These are phyloP conservation scores for Orbilia ellipsospora DNA, from an alignment of 2,329 filamentous ascomycete genomes.

Conservation along the genomic window DNA sequence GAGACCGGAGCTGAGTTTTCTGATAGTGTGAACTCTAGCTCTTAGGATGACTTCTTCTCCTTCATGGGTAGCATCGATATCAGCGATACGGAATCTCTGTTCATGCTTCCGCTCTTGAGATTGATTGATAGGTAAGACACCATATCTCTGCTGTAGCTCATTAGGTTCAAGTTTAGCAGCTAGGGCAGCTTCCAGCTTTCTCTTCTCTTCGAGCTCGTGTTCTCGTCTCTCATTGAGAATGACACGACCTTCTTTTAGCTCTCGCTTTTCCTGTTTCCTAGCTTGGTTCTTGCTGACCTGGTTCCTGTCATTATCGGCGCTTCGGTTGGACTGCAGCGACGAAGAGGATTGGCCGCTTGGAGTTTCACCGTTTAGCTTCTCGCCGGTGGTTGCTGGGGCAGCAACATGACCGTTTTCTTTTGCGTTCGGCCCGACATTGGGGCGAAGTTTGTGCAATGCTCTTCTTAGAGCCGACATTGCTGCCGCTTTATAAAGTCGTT, in stretches of 20 bases:
- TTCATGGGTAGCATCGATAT: slow-evolving; percentile 67
- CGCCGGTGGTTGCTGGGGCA: slow-evolving; percentile 7
- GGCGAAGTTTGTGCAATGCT: slow-evolving; percentile 50
- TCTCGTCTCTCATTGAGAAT: slow-evolving; percentile 63
- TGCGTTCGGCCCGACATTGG: neutral
- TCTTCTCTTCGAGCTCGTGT: slow-evolving; percentile 64
- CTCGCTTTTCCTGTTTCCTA: slow-evolving; percentile 62
- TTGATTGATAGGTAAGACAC: slow-evolving; percentile 72
- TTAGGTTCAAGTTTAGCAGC: slow-evolving; percentile 73
- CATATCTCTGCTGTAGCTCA: slow-evolving; percentile 81
- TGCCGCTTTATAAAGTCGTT: slow-evolving; percentile 13
- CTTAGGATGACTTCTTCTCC: slow-evolving; percentile 74
- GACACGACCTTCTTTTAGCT: slow-evolving; percentile 60
- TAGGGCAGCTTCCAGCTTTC: slow-evolving; percentile 61
- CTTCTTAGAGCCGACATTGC: slow-evolving; percentile 52
- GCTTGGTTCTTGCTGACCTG: slow-evolving; percentile 64
- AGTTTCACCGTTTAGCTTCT: slow-evolving; percentile 39
- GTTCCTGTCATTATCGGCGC: slow-evolving; percentile 30
- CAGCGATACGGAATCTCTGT: slow-evolving; percentile 64
- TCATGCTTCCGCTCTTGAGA: slow-evolving; percentile 68
- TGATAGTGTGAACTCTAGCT: slow-evolving; percentile 79
- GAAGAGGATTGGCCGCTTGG: slow-evolving; percentile 44
- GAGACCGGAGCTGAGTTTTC: slow-evolving; percentile 82
- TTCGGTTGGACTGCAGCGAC: slow-evolving; percentile 42
- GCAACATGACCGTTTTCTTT: slow-evolving; percentile 27